Base-by-base conservation (phyloP, 73 alveolate genomes). In the Blepharisma japonicum region DNA sequence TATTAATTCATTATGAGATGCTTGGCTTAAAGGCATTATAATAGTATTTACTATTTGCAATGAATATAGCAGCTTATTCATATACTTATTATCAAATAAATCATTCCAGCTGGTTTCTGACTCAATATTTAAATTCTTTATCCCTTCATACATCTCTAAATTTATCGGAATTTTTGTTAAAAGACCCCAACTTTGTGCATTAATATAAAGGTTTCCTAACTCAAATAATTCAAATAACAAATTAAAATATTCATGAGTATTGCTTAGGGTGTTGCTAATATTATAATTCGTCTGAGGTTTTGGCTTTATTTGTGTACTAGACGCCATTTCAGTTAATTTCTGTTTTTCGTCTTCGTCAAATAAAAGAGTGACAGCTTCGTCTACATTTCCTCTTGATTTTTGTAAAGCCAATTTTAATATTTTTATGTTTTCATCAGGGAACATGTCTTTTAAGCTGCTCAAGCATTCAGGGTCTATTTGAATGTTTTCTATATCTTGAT, bases 111-210 rank as follows among this genome's bases (percentile, higher is more conserved):
- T 70, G 51, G 45, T 77, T 6, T 67, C 70, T 18, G 49, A n/a
- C n/a, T 71, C 78, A 38, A 80, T 55, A 11, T 55, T 61, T 4
- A 89, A 83, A 11, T 53, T 74, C 48, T 88, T 68, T 7, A 89
- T 84, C 6, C 56, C 42, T 21, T 80, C 20, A 68, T 67, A 49
- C n/a, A 89, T 55, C 56, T 55, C 45, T 45, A 77, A 71, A 55
- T 89, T 89, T 6, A 89, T 92, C 72, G 95, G 95, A 25, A 84
- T 81, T 74, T 85, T 77, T 21, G 84, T 71, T 7, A 89, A 81
- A 5, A 89, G 78, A 38, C 81, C 83, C 95, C 95, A 89, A 0
- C 86, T 79, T 51, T 71, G 77, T 42, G 71, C 48, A 45, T 83
- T 84, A 51, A 89, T 84, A 23, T 85, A 87, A 39, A 23, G 66